Base-by-base conservation (phyloP, 2,329 filamentous ascomycete species). In the Amauroascus verrucosus region DNA sequence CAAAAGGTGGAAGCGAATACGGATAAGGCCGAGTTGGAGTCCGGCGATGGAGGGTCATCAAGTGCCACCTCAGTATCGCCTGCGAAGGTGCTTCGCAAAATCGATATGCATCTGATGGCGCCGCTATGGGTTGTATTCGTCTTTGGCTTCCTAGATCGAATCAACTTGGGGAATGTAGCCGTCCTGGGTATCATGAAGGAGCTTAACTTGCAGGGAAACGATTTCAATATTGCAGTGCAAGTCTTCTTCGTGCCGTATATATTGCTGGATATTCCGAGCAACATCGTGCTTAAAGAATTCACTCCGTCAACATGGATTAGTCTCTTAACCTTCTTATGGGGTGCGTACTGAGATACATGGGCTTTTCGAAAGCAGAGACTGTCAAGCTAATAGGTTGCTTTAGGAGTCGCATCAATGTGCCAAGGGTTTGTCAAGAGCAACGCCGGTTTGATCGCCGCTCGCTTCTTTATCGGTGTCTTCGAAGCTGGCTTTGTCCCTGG, bases 401-500 rank as follows among this genome's bases (percentile, higher is more conserved):
- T 14, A 52, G 59, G 76, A 2, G 65, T 77, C 26, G 69, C 78
- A 48, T 73, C 74, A n/a, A 72, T 76, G 14, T 67, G 75, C 43
- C 67, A 75, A 20, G 77, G 75, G 32, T 67, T 75, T 14, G 68
- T 74, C 1, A 64, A 71, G 7, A 78, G 70, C 30, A 77, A 77
- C 55, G 64, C 67, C 0, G 75, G 75, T 0, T 69, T 77, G 43
- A 61, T 78, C 9, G 67, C 69, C 22, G 74, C 71, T 13, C 67
- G 77, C 22, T 73, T 78, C 59, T 70, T 77, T 44, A 65, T 80
- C 2, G 78, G 78, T 16, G 61, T 79, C 14, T 68, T 72, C 11
- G 78, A 80, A 56, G 73, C 72, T 35, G 76, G 75, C 4, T 73
- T 79, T 45, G 76, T 78, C 55, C 77, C 77, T 0, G 76, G 75